phyloP scores from a whole-genome alignment of 1,139 yeast species.

The Blastobotrys serpentis region DNA sequence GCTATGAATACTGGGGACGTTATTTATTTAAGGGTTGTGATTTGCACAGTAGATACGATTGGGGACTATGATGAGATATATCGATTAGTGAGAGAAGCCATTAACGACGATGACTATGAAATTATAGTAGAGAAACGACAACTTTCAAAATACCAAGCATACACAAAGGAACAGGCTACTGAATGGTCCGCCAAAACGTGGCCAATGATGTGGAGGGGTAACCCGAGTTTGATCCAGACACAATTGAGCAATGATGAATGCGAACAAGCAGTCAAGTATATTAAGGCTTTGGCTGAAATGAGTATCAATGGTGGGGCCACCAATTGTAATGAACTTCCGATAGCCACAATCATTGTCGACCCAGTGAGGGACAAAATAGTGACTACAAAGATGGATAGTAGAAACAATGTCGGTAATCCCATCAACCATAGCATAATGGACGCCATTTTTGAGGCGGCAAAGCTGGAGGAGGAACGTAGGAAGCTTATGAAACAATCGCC shows the following conservation, averaged over 20 bases:
- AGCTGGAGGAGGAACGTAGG: constrained; percentile 41
- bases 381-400: constrained; percentile 42
- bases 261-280: constrained; percentile 42
- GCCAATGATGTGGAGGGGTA: constrained; percentile 95
- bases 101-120: constrained; percentile 26
- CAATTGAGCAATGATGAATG: constrained; percentile 53
- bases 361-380: constrained; percentile 43
- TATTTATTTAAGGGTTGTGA: constrained; percentile 36
- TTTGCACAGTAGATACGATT: constrained; percentile 32
- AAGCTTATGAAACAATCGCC: constrained; percentile 10
- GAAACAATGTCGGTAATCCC: constrained; percentile 46
- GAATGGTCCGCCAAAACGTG: constrained; percentile 69
- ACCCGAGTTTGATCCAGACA: constrained; percentile 74
- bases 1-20: constrained; percentile 17
- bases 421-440: constrained; percentile 71
- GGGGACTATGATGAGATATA: constrained; percentile 23
- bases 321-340: constrained; percentile 33
- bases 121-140: constrained; percentile 31
- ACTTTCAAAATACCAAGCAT: constrained; percentile 57
- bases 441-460: constrained; percentile 63
- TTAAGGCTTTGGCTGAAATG: constrained; percentile 38
- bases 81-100: constrained; percentile 20
- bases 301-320: constrained; percentile 31
- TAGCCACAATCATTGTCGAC: constrained; percentile 52
- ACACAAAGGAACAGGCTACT: constrained; percentile 58